Conservation (phyloP, 192 early-diverging fungal genomes). For the Rhizoclosmatium sp. region DNA sequence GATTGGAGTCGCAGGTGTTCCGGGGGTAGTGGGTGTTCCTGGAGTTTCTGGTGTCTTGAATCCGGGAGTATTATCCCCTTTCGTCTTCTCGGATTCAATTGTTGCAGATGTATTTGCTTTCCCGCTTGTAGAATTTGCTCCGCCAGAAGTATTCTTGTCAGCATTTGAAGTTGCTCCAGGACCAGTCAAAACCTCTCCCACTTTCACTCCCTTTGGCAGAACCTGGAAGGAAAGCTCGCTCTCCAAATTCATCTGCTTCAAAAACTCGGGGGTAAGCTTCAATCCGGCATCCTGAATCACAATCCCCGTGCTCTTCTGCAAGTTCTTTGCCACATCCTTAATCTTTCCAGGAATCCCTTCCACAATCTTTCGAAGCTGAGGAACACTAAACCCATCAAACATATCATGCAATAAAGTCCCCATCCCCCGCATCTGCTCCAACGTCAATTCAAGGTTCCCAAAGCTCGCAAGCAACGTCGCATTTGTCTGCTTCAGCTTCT, state of each 20-base stretch:
- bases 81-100: neutral
- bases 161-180: neutral
- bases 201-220: neutral
- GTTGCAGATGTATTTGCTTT: neutral
- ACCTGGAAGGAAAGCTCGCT: constrained; percentile 21
- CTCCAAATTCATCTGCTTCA: constrained; percentile 50
- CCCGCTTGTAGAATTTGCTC: neutral
- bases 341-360: constrained; percentile 54
- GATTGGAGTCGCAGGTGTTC: constrained; percentile 32
- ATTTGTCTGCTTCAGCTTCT: constrained; percentile 51
- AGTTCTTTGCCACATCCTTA: constrained; percentile 53
- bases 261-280: constrained; percentile 60
- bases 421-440: constrained; percentile 57
- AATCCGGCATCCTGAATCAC: constrained; percentile 57
- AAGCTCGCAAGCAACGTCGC: constrained; percentile 41
- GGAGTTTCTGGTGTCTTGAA: neutral
- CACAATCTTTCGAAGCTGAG: constrained; percentile 52
- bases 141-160: neutral
- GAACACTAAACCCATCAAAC: constrained; percentile 48
- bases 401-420: constrained; percentile 44
- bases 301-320: constrained; percentile 56
- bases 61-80: neutral
- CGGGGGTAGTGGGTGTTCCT: constrained; percentile 13
- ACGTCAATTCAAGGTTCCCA: constrained; percentile 52
- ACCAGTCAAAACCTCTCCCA: neutral